Conservation (phyloP, 2,329 filamentous ascomycete species). For the Orbilia ellipsospora region DNA sequence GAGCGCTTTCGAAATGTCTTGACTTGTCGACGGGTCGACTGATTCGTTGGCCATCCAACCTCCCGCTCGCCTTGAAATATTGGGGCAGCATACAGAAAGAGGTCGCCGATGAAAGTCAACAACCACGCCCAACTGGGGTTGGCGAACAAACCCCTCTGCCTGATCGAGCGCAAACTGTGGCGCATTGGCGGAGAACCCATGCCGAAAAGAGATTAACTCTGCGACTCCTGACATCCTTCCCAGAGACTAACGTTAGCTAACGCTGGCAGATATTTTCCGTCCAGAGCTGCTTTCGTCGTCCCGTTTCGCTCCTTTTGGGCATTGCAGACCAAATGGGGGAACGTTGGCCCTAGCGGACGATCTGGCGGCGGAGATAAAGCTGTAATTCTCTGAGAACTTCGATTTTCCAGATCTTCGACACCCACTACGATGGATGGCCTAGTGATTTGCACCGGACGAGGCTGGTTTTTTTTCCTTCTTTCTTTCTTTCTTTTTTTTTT, state of each 20-base stretch:
- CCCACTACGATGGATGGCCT: conserved; percentile 22
- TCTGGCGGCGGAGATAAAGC: conserved; percentile 51
- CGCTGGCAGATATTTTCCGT: conserved; percentile 24
- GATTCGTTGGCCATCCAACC: conserved; percentile 10
- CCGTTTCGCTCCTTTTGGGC: conserved; percentile 17
- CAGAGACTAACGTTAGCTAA: no score
- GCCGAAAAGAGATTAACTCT: conserved; percentile 53
- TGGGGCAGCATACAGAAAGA: conserved; percentile 34
- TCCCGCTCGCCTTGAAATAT: conserved; percentile 7
- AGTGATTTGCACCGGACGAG: conserved; percentile 9
- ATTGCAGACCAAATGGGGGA: conserved; percentile 39
- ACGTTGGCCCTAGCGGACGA: conserved; percentile 47
- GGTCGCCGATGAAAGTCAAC: conserved; percentile 53
- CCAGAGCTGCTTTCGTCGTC: conserved; percentile 38
- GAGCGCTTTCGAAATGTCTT: conserved; percentile 9
- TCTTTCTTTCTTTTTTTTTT: background rate
- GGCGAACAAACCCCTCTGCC: conserved; percentile 27
- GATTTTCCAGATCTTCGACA: conserved; percentile 5
- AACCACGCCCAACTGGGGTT: conserved; percentile 38
- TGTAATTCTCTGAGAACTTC: conserved; percentile 7
- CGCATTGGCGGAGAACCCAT: conserved; percentile 39
- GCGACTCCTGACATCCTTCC: conserved; percentile 30
- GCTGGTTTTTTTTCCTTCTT: background rate
- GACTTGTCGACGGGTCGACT: background rate
- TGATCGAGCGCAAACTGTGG: conserved; percentile 34